Base-by-base conservation (phyloP, 1,284 basidiomycete genomes). In the Hypsizygus ulmarius region DNA sequence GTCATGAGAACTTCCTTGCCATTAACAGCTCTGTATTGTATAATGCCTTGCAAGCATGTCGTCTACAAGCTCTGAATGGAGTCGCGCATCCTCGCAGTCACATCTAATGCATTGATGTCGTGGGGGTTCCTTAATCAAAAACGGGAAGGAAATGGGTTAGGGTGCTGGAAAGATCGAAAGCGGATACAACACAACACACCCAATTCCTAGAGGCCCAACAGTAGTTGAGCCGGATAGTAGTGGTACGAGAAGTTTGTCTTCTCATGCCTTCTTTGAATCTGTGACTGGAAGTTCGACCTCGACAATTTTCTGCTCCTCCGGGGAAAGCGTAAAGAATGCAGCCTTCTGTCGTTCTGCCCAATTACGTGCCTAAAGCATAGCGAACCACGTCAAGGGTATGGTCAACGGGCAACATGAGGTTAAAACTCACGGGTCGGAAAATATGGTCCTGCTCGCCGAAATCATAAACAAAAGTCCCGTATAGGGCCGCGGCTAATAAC, bases 371-470 rank as follows among this genome's bases (percentile, higher is more conserved):
- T 81, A 44, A 40, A 32, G 39, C n/a, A n/a, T n/a, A 36, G 5
- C 35, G 11, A 32, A 44, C 15, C 37, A 39, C 30, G 7, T 37
- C 12, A 11, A 33, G 25, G 12, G 15, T 16, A 14, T 40, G 15
- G 45, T 25, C 14, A 35, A n/a, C 21, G 14, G 25, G 36, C 30
- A 27, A 25, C 43, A 8, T 21, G 36, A n/a, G n/a, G 19, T 19
- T 29, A 9, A 3, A 35, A 72, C 81, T 58, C 54, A 86, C 84
- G 14, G 82, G 81, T 64, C 74, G 75, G 63, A 86, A 87, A 29
- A 85, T 80, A 61, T 87, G 84, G 28, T 87, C 84, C 42, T 71
- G 67, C 19, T 83, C 79, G 3, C 84, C 84, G 63, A 80, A 87
- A 60, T 87, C 82, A 42, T 77, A 75, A 43, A 81, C 66, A 59